phyloP scores from a whole-genome alignment of 1,284 basidiomycete species.

The Sphagnurus paluster region DNA sequence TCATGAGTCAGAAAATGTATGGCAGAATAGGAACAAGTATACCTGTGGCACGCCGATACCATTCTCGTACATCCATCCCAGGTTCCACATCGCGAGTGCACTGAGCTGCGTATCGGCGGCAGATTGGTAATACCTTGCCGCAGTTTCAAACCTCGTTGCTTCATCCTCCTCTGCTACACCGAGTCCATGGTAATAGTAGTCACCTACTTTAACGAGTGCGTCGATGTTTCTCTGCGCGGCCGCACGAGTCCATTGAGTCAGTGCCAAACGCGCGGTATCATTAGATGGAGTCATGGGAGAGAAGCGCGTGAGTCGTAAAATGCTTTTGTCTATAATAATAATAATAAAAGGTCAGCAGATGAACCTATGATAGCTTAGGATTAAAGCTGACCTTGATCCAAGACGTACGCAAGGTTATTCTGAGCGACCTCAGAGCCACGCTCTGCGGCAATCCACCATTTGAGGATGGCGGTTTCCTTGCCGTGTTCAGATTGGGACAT shows the following conservation, averaged over 20 bases:
- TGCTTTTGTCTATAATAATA: constrained; percentile 61
- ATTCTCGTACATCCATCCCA: constrained; percentile 99
- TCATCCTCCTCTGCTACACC: constrained; percentile 72
- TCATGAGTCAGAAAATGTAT: background rate
- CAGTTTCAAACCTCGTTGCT: constrained; percentile 74
- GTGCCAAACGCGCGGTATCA: constrained; percentile 77
- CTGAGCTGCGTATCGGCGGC: constrained; percentile 90
- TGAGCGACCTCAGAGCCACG: constrained; percentile 91
- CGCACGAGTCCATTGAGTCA: constrained; percentile 93
- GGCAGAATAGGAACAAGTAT: constrained; percentile 17
- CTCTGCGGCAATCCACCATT: constrained; percentile 95
- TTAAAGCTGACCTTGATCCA: constrained; percentile 74
- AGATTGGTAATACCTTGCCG: constrained; percentile 91
- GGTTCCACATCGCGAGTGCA: constrained; percentile 96
- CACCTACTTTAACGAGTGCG: constrained; percentile 94
- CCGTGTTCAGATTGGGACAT: constrained; percentile 65
- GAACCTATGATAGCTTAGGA: background rate
- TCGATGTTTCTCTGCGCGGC: constrained; percentile 94
- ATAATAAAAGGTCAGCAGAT: background rate
- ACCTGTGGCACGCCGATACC: constrained; percentile 89
- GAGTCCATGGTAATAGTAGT: constrained; percentile 91
- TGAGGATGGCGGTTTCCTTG: constrained; percentile 77
- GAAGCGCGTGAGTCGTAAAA: constrained; percentile 68
- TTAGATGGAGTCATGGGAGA: constrained; percentile 70
- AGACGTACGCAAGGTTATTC: constrained; percentile 92